phyloP scores from a whole-genome alignment of 1,139 yeast species.

The Candida smagusa region DNA sequence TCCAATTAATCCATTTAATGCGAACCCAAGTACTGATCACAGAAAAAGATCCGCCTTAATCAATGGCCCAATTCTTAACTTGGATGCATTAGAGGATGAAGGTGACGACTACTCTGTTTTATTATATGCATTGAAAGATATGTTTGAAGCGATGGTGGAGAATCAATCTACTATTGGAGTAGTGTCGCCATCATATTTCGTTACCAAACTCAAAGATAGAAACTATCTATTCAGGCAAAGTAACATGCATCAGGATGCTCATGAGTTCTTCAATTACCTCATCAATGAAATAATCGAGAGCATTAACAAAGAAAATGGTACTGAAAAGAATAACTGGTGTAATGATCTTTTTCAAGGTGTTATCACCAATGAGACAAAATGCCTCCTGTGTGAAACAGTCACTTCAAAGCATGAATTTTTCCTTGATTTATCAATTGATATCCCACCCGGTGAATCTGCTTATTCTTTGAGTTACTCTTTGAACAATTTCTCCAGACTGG shows the following conservation, averaged over 20 bases:
- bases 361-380: slow-evolving; percentile 82
- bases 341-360: slow-evolving; percentile 80
- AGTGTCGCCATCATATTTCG: slow-evolving; percentile 74
- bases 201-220: slow-evolving; percentile 73
- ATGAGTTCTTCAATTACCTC: slow-evolving; percentile 86
- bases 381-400: slow-evolving; percentile 85
- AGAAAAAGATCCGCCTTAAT: slow-evolving; percentile 77
- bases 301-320: slow-evolving; percentile 40
- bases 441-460: slow-evolving; percentile 68
- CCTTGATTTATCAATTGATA: slow-evolving; percentile 80
- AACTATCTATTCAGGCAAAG: slow-evolving; percentile 82
- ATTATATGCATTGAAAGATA: slow-evolving; percentile 74
- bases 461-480: slow-evolving; percentile 66
- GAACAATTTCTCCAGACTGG: slow-evolving; percentile 79
- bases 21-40: slow-evolving; percentile 65
- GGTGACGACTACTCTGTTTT: slow-evolving; percentile 48
- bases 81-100: slow-evolving; percentile 58
- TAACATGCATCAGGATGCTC: slow-evolving; percentile 96
- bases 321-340: slow-evolving; percentile 43
- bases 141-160: slow-evolving; percentile 81
- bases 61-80: slow-evolving; percentile 79
- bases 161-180: slow-evolving; percentile 71
- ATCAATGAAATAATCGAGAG: slow-evolving; percentile 80
- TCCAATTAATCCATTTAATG: slow-evolving; percentile 43
- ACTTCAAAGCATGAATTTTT: slow-evolving; percentile 84